Base-by-base conservation (phyloP, 345 rosid genomes). In the Isatis tinctoria region DNA sequence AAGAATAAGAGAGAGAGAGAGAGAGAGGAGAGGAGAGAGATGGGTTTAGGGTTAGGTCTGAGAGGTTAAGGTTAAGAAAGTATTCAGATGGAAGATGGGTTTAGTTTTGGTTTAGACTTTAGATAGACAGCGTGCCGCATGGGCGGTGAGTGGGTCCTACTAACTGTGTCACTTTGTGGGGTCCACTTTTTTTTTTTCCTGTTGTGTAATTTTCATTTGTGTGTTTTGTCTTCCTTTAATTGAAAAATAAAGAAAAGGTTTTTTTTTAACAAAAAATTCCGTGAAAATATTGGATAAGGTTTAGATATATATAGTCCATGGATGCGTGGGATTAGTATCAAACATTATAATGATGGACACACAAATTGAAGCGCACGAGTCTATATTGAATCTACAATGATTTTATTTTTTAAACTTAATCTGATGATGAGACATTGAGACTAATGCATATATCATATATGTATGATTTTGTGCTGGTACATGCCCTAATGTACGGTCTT, bases 131-230 rank as follows among this genome's bases (percentile, higher is more conserved):
- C 87, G 85, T 88, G 89, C 86, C 88, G 80, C 85, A 90, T 87
- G 89, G 85, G 87, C 85, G 86, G 88, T 90, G 82, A 41, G 85
- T 82, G 87, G 97, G 84, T 7, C 82, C 90, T 71, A 53, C 69
- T 18, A 16, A 18, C 75, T 73, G 70, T 74, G 65, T 53, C 75
- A 62, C 75, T 67, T 45, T 49, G 59, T 77, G 75, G 86, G 85
- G 26, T 65, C 88, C 83, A 85, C 30, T 59, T 60, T 72, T 64
- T 57, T 5, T 6, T 60, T 17, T 22, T 43, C 37, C 12, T 65
- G 60, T 36, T 63, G 36, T 59, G 70, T 53, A 61, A 62, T 79
- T 44, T 56, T 68, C 14, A 59, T 40, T 49, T 66, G 58, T 71
- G 60, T 76, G 13, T 77, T 22, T 71, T 57, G 56, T 63, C 60